Conservation (phyloP, 352 stramenopile genomes). For the Thalassiosira mediterranea region DNA sequence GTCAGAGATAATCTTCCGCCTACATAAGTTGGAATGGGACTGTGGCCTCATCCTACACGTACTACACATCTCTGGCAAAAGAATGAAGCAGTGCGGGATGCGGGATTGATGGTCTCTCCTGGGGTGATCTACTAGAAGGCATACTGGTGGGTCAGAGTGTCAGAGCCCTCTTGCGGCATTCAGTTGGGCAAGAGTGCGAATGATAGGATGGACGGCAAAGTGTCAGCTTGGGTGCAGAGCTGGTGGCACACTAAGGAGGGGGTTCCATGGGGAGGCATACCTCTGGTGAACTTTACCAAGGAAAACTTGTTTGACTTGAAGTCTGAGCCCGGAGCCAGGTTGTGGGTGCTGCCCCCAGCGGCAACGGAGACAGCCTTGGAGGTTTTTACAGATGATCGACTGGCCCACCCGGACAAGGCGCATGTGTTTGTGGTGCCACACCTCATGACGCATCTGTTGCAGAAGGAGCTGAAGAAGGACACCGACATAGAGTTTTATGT, state of each 20-base stretch:
- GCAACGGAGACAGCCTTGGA: constrained; percentile 13
- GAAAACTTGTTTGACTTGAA: neutral
- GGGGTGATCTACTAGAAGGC: constrained; percentile 21
- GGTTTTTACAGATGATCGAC: constrained; percentile 9
- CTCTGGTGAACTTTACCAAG: neutral
- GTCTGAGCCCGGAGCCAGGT: neutral
- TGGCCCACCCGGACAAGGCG: neutral
- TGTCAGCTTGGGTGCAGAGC: neutral
- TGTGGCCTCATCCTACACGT: constrained; percentile 26
- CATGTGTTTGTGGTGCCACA: constrained; percentile 19
- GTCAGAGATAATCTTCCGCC: neutral
- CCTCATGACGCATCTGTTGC: neutral
- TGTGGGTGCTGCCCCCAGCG: constrained; percentile 35
- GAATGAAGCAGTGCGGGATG: constrained; percentile 46
- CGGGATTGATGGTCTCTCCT: constrained; percentile 39
- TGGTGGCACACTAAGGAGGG: neutral
- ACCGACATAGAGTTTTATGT: constrained; percentile 19
- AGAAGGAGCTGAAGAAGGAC: constrained; percentile 11
- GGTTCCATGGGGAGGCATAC: too few species aligned
- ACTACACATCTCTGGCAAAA: constrained; percentile 22
- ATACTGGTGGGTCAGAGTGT: constrained; percentile 28
- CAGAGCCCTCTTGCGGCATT: constrained; percentile 27
- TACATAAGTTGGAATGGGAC: constrained; percentile 15
- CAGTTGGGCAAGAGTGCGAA: constrained; percentile 16
- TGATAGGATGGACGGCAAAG: neutral